Percentiles rank a stretch among this genome's conserved stretches.
phyloP scores from a whole-genome alignment of 2,329 filamentous ascomycete genomes.

The Cytospora mali region DNA sequence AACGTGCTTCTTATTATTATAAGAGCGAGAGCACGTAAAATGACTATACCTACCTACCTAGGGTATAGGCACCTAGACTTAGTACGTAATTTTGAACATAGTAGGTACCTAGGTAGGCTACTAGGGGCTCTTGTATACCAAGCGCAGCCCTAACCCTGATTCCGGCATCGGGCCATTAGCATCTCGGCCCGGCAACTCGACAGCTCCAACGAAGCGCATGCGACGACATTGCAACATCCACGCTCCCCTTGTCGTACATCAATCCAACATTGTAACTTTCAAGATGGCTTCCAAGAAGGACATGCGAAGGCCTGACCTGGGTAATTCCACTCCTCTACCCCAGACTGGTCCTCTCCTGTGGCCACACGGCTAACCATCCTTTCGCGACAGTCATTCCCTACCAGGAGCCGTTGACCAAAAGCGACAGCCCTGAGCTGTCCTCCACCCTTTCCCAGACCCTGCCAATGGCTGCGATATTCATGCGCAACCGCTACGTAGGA shows the following conservation, averaged over 20 bases:
- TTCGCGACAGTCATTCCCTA: constrained; percentile 76
- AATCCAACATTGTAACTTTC: not conserved
- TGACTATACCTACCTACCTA: too few species aligned
- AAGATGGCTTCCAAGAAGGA: constrained; percentile 46
- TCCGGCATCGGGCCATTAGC: not conserved
- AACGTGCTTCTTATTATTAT: too few species aligned
- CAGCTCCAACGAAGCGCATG: not conserved
- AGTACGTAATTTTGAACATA: too few species aligned
- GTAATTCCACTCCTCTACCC: constrained; percentile 36
- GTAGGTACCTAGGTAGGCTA: too few species aligned
- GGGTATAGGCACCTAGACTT: too few species aligned
- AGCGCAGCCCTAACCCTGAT: not conserved
- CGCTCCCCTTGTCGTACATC: not conserved
- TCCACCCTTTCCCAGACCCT: constrained; percentile 76
- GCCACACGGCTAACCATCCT: constrained; percentile 12
- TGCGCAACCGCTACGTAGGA: constrained; percentile 78
- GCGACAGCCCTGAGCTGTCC: constrained; percentile 68
- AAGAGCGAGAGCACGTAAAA: too few species aligned
- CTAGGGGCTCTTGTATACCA: not conserved
- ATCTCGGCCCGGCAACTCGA: not conserved
- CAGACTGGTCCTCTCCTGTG: not conserved
- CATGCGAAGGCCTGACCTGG: constrained; percentile 48
- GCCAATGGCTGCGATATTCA: constrained; percentile 96
- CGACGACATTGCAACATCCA: not conserved
- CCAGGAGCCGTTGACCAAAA: constrained; percentile 70